phyloP scores from a whole-genome alignment of 495 filamentous ascomycete genomes.

The Daldinia bambusicola region DNA sequence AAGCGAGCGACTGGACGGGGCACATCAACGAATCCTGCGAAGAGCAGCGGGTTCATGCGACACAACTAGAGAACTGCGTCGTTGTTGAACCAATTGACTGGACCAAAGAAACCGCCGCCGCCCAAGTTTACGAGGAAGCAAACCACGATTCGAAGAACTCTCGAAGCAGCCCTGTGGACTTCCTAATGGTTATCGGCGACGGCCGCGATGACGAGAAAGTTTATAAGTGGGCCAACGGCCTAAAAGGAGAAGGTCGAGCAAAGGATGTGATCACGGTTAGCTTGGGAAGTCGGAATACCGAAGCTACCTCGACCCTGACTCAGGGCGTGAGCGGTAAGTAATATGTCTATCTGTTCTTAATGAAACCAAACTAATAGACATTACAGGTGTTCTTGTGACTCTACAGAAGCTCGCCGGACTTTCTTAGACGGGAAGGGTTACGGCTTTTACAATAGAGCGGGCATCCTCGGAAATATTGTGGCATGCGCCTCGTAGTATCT shows the following conservation, averaged over 20 bases:
- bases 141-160: slow-evolving; percentile 52
- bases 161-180: slow-evolving; percentile 70
- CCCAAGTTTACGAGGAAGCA: slow-evolving; percentile 71
- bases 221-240: slow-evolving; percentile 89
- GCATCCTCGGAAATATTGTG: slow-evolving; percentile 11
- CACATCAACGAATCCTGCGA: slow-evolving; percentile 94
- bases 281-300: slow-evolving; percentile 84
- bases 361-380: slow-evolving; percentile 20
- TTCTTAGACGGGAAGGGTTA: slow-evolving; percentile 41
- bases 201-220: slow-evolving; percentile 91
- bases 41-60: slow-evolving; percentile 81
- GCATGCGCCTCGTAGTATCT: slow-evolving; percentile 9
- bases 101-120: slow-evolving; percentile 85
- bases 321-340: slow-evolving; percentile 86
- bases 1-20: slow-evolving; percentile 85
- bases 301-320: slow-evolving; percentile 84
- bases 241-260: slow-evolving; percentile 64
- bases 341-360: slow-evolving; percentile 8
- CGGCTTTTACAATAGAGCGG: slow-evolving; percentile 15
- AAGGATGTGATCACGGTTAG: slow-evolving; percentile 82
- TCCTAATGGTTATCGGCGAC: slow-evolving; percentile 87
- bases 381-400: slow-evolving; percentile 57
- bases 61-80: slow-evolving; percentile 79
- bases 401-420: slow-evolving; percentile 57
- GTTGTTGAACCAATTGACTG: slow-evolving; percentile 82